Base-by-base conservation (phyloP, 1,284 basidiomycete species). In the Ustilago crameri region DNA sequence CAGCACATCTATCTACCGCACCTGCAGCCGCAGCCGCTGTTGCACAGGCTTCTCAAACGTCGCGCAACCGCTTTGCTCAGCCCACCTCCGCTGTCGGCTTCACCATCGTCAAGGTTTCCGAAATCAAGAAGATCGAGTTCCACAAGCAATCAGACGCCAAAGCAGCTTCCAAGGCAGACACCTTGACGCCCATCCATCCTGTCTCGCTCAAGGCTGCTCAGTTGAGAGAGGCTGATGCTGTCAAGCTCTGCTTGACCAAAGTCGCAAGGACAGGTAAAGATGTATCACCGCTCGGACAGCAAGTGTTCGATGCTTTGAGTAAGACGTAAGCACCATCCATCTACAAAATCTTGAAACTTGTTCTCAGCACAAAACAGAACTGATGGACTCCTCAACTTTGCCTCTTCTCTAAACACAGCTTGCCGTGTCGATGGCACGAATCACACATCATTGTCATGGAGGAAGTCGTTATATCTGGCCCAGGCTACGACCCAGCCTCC, bases 361-460 rank as follows among this genome's bases (percentile, higher is more conserved):
- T 5, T 7, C 14, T 20, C 17, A 8, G 12, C 9, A 45, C 18
- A n/a, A 20, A 24, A 22, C 32, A 45, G 35, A 53, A 41, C 17
- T 18, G 15, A 30, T 30, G 30, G 12, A 5, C 30, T 10, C 2
- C 9, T 14, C 17, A 22, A 12, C 22, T 38, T 53, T 47, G 27
- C n/a, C 22, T 41, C 9, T 3, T 7, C 27, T 24, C 24, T 8
- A 4, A 9, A 32, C 18, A 22, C 48, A 80, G 78, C 0, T 54
- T 83, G 40, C 81, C 81, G 7, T 81, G 78, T 46, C 67, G 81
- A 26, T 83, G 81, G 81, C 75, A 81, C 51, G 71, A 68, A 8
- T 61, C 72, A 2, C 81, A 83, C 49, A 83, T 83, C 41, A 81
- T 83, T 40, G 80, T 83, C 26, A 68, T 83, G 67, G 81, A 83